phyloP scores from a whole-genome alignment of 257 asterid species.

The Rhazya stricta region DNA sequence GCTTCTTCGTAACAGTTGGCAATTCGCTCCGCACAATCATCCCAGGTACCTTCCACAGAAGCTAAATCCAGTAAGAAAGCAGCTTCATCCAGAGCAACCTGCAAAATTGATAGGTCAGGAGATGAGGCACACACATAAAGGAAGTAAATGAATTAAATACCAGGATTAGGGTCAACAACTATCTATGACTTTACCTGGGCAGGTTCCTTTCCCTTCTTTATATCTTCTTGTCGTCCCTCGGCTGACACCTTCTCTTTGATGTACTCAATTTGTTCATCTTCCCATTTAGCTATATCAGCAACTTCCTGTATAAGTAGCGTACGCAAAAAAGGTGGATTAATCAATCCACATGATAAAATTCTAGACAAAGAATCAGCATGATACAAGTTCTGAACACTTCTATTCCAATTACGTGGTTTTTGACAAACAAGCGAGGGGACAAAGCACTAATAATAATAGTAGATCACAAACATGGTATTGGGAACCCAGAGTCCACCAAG shows the following conservation, averaged over 20 bases:
- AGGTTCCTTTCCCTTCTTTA: slow-evolving; percentile 85
- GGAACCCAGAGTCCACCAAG: slow-evolving; percentile 98
- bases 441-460: neutral
- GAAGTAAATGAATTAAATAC: neutral
- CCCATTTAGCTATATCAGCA: slow-evolving; percentile 90
- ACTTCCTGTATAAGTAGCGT: slow-evolving; percentile 49
- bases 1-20: slow-evolving; percentile 74
- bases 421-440: neutral
- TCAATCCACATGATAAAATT: neutral
- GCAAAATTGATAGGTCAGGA: slow-evolving; percentile 17
- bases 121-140: neutral
- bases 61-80: slow-evolving; percentile 93
- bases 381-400: neutral
- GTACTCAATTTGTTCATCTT: slow-evolving; percentile 90
- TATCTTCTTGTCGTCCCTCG: slow-evolving; percentile 77
- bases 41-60: slow-evolving; percentile 86
- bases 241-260: slow-evolving; percentile 80
- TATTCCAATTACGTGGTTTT: neutral
- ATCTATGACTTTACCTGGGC: slow-evolving; percentile 51
- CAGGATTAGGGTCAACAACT: neutral
- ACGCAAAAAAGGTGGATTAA: slow-evolving; percentile 1
- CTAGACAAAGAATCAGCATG: neutral
- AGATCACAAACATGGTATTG: slow-evolving; percentile 51
- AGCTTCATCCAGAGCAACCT: slow-evolving; percentile 90
- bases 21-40: slow-evolving; percentile 53